Base-by-base conservation (phyloP, 2,329 filamentous ascomycete genomes). In the Hymenoscyphus fructigenus region DNA sequence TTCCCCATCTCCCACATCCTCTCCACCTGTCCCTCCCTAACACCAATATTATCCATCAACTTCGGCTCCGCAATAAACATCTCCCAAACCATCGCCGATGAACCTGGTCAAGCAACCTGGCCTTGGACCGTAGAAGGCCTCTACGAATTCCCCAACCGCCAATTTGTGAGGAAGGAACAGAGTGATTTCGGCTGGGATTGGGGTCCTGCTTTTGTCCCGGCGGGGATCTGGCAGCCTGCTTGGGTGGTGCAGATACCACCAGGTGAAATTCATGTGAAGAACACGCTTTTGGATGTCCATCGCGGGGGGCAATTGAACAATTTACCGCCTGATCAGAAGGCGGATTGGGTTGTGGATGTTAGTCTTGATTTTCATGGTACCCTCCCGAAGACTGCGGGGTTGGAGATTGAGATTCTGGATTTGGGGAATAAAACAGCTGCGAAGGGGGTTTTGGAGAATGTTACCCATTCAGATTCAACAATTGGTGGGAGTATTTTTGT, bases 171-270 rank as follows among this genome's bases (percentile, higher is more conserved):
- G 34, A 88, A 88, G 71, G 82, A 88, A 70, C 83, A 88, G 72
- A 84, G 79, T 7, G 85, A 88, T 72, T 88, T 88, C 72, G 87
- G 87, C 1, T 89, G 86, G 86, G 85, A 88, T 66, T 87, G 85
- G 85, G 84, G 84, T 10, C 84, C 84, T 10, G 84, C 83, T 0
- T 87, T 88, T 71, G 79, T 81, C n/a, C 85, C 86, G 0, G 83
- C 84, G n/a, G 86, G 87, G 2, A 83, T 85, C 6, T 89, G 86
- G 87, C 80, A 84, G 67, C 82, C 85, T 53, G 85, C 83, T 1
- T 85, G 82, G 72, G 74, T 86, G 0, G 78, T 87, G 14, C 84
- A 88, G 67, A 76, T 86, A 7, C 65, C 75, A 0, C 66, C 76
- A 1, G 76, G 81, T 38, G 70, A 76, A 17, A 70, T 84, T 1